phyloP scores from a whole-genome alignment of 306 rosid genomes.

The Pyrus pyrifolia region DNA sequence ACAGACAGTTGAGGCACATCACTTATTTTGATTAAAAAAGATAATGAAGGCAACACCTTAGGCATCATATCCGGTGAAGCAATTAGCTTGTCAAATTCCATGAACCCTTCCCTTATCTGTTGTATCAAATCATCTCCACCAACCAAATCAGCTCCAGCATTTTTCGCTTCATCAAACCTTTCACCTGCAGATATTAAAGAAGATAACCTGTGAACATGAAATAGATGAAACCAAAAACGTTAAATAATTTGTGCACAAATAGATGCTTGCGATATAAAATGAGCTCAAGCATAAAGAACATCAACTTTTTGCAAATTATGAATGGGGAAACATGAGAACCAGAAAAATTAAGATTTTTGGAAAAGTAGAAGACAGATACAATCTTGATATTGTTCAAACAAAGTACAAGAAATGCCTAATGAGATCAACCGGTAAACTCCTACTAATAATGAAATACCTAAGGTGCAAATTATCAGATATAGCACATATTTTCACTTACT shows the following conservation, averaged over 20 bases:
- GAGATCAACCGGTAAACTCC: background rate
- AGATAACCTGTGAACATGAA: no score
- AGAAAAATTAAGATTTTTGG: background rate
- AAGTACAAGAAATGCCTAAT: no score
- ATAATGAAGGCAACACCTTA: slow-evolving; percentile 56
- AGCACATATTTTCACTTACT: background rate
- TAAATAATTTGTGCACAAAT: background rate
- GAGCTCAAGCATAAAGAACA: background rate
- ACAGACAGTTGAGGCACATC: background rate
- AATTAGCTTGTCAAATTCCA: slow-evolving; percentile 97
- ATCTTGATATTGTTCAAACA: background rate
- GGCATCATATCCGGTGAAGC: slow-evolving; percentile 99
- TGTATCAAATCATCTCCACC: slow-evolving; percentile 99
- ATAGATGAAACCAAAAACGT: background rate
- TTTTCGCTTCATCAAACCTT: slow-evolving; percentile 89
- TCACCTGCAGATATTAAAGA: slow-evolving; percentile 54
- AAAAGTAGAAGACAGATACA: background rate
- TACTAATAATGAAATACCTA: background rate
- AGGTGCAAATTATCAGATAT: background rate
- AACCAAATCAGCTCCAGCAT: slow-evolving; percentile 96
- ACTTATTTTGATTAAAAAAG: slow-evolving; percentile 15
- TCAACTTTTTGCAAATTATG: background rate
- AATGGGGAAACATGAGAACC: background rate
- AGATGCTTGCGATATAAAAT: background rate
- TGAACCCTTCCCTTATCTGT: slow-evolving; percentile 93